phyloP scores from a whole-genome alignment of 129 eudicot genomes.

The Artemisia tridentata region DNA sequence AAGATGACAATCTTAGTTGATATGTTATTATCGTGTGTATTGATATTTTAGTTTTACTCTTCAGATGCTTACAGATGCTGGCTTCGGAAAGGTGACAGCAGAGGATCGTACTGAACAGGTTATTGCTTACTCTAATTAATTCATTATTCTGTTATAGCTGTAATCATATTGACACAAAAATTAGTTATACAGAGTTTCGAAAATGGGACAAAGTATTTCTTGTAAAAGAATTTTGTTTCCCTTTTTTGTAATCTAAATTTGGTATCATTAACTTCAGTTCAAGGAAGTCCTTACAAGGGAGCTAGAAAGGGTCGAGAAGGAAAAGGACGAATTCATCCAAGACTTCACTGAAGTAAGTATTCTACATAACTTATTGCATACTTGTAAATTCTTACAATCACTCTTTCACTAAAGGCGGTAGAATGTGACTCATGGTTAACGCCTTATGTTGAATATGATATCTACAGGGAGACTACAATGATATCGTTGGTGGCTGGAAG shows the following conservation, averaged over 20 bases:
- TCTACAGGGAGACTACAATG: slow-evolving; percentile 80
- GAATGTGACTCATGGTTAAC: background rate
- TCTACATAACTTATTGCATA: background rate
- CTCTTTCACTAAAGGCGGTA: background rate
- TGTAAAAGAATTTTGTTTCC: background rate
- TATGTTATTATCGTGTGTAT: background rate
- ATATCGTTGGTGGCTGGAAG: slow-evolving; percentile 97
- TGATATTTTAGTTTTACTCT: slow-evolving; percentile 10
- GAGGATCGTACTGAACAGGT: slow-evolving; percentile 99
- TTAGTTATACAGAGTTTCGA: no score
- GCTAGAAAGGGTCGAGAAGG: slow-evolving; percentile 77
- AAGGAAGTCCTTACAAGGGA: slow-evolving; percentile 72
- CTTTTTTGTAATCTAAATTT: background rate
- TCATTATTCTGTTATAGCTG: background rate
- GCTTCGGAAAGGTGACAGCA: slow-evolving; percentile 71
- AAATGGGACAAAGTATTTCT: background rate
- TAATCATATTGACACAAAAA: no score
- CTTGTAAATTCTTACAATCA: background rate
- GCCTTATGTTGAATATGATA: slow-evolving; percentile 12
- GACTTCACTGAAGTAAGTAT: slow-evolving; percentile 82
- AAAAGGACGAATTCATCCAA: slow-evolving; percentile 64
- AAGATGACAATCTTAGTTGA: background rate
- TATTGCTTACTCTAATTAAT: background rate
- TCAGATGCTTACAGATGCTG: slow-evolving; percentile 95
- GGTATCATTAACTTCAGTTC: slow-evolving; percentile 45